Evolutionary conservation across 805 yeast genomes (phyloP).

Genomic region (Lipomyces spencermartinsiae): DNA sequence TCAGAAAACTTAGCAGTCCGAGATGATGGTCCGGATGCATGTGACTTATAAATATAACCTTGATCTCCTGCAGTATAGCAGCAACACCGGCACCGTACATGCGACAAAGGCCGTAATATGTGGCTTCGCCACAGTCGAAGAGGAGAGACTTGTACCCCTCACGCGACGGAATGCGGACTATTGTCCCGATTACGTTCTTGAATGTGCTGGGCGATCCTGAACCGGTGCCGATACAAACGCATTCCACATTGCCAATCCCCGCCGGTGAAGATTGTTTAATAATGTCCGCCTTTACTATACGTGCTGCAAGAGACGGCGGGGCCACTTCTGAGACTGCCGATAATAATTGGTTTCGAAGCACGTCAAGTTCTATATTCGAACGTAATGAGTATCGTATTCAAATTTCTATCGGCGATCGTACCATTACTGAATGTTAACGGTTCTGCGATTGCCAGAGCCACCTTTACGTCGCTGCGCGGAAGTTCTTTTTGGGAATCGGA

Average conservation of each 20-base stretch:
- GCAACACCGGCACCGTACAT: slow-evolving; percentile 57
- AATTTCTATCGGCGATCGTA: not conserved
- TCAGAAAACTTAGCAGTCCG: slow-evolving; percentile 74
- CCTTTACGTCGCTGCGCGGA: not conserved
- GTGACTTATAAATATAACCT: slow-evolving; percentile 78
- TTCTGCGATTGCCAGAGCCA: not conserved
- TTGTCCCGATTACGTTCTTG: slow-evolving; percentile 85
- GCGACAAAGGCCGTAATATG: slow-evolving; percentile 74
- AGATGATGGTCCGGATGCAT: slow-evolving; percentile 97
- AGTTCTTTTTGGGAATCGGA: not conserved
- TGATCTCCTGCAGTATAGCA: slow-evolving; percentile 63
- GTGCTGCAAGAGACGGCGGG: not conserved
- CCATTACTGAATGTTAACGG: not conserved
- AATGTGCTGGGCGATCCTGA: slow-evolving; percentile 85
- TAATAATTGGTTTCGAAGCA: not conserved
- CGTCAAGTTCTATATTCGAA: not conserved
- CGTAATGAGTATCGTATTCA: not conserved
- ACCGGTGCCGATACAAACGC: slow-evolving; percentile 88
- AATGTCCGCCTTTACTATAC: not conserved
- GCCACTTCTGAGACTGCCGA: not conserved
- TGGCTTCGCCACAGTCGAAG: slow-evolving; percentile 96
- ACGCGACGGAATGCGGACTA: slow-evolving; percentile 70
- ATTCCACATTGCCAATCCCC: slow-evolving; percentile 54
- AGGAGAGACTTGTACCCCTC: slow-evolving; percentile 51
- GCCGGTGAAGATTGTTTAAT: not conserved